Base-by-base conservation (phyloP, 495 filamentous ascomycete genomes). In the Pyrenula aspistea region DNA sequence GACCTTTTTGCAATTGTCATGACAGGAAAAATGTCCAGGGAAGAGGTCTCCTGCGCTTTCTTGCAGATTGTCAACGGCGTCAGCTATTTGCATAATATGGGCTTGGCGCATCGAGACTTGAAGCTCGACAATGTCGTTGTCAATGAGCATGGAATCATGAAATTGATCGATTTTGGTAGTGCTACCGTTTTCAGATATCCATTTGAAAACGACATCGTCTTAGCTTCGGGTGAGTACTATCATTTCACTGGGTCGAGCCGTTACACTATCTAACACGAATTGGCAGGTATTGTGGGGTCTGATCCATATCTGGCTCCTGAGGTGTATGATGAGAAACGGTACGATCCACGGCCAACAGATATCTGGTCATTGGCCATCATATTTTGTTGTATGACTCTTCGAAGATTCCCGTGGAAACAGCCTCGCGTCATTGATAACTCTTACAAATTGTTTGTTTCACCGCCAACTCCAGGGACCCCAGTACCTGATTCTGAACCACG, bases 51-150 rank as follows among this genome's bases (percentile, higher is more conserved):
- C 1, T 99, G 93, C 68, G 84, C 83, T 53, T 96, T 96, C 65
- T 78, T 96, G 62, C 93, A 99, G 68, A 96, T 99, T 59, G 74
- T 99, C 56, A 93, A 82, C 62, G 93, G 93, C 42, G 90, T 97
- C n/a, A 87, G 87, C n/a, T 99, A 96, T 64, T 75, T 99, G 57
- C 93, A 99, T 67, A 87, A 86, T 64, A 95, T 96, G 86, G 93
- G 93, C 4, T 73, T 99, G 42, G 90, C 94, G 12, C 93, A 99
- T 73, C 83, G 93, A 24, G 93, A 99, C 79, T 67, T 99, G 61
- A 99, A 99, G 68, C 70, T 99, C 63, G 93, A 99, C 71, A 99
- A 99, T 62, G 93, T 99, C 15, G 93, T 99, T 51, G 90, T 99
- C 53, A 97, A 91, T 62, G 87, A 96, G 62, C 81, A 84, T 61